Percentiles rank a stretch among this genome's conserved stretches.
Evolutionary conservation across 495 filamentous ascomycete species (phyloP).

Genomic region (Letharia columbiana): DNA sequence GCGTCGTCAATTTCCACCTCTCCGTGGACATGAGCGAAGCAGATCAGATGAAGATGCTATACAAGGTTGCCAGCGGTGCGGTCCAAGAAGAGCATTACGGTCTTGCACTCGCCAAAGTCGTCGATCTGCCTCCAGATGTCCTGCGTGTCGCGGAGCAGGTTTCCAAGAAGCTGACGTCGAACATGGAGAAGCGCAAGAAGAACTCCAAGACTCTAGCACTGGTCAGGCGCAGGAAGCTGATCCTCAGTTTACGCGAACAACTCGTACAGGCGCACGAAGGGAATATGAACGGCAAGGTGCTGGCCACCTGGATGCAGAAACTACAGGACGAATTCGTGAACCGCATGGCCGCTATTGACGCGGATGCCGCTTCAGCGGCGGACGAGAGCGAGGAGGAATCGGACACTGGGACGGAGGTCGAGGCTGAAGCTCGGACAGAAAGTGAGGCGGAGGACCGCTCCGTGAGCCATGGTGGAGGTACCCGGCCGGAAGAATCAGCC

Average conservation of each 20-base stretch:
- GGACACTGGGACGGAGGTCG: not conserved
- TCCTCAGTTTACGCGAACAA: constrained; percentile 66
- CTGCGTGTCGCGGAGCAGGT: constrained; percentile 60
- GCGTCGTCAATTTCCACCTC: constrained; percentile 76
- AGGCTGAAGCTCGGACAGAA: not conserved
- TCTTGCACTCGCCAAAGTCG: constrained; percentile 63
- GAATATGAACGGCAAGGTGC: constrained; percentile 53
- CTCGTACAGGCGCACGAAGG: constrained; percentile 62
- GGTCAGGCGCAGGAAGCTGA: constrained; percentile 56
- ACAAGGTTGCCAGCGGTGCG: constrained; percentile 63
- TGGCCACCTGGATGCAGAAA: constrained; percentile 56
- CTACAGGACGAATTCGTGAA: constrained; percentile 70
- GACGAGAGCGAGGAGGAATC: constrained; percentile 16
- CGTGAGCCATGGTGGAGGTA: not conserved
- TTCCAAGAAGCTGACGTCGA: constrained; percentile 48
- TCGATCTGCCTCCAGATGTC: constrained; percentile 60
- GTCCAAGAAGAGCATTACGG: constrained; percentile 68
- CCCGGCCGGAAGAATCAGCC: not conserved
- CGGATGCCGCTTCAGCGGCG: constrained; percentile 24
- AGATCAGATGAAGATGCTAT: constrained; percentile 71
- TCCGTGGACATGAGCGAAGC: constrained; percentile 53
- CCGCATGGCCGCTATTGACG: constrained; percentile 57
- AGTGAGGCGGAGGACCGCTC: not conserved
- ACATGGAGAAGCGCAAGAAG: constrained; percentile 46
- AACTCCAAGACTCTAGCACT: constrained; percentile 47